Percentiles rank a stretch among this genome's conserved stretches.
Conservation (phyloP, 306 rosid genomes). For the Citrullus colocynthis region DNA sequence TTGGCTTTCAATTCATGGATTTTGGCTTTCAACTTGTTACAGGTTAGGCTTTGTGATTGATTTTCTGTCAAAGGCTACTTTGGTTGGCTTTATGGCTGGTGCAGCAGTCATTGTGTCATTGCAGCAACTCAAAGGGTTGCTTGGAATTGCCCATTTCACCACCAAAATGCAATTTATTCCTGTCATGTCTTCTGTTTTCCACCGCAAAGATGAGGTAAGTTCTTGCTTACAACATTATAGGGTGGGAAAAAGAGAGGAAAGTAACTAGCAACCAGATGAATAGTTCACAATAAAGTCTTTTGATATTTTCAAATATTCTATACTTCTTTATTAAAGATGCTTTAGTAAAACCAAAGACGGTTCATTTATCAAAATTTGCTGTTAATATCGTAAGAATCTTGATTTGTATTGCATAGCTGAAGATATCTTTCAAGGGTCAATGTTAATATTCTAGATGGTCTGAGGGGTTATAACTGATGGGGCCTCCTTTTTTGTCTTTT, state of each 20-base stretch:
- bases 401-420: not conserved
- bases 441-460: not conserved
- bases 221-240: not conserved
- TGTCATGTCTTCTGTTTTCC: conserved; percentile 58
- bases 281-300: not conserved
- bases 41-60: conserved; percentile 91
- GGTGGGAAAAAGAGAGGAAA: not conserved
- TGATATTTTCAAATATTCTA: not conserved
- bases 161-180: conserved; percentile 71
- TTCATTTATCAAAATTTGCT: not conserved
- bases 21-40: conserved; percentile 3
- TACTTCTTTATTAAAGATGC: not conserved
- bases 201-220: conserved; percentile 47
- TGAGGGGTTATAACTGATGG: not conserved
- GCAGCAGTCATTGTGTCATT: conserved; percentile 93
- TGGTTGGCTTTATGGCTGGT: conserved; percentile 93
- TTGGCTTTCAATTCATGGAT: not conserved
- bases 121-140: conserved; percentile 86
- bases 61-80: conserved; percentile 90
- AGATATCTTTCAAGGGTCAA: not conserved
- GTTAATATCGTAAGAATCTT: not conserved
- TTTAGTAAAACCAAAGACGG: not conserved
- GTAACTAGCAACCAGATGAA: not conserved
- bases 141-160: conserved; percentile 76
- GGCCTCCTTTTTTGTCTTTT: not conserved